phyloP scores from a whole-genome alignment of 2,329 filamentous ascomycete species.

The Pseudophaeomoniella oleicola region DNA sequence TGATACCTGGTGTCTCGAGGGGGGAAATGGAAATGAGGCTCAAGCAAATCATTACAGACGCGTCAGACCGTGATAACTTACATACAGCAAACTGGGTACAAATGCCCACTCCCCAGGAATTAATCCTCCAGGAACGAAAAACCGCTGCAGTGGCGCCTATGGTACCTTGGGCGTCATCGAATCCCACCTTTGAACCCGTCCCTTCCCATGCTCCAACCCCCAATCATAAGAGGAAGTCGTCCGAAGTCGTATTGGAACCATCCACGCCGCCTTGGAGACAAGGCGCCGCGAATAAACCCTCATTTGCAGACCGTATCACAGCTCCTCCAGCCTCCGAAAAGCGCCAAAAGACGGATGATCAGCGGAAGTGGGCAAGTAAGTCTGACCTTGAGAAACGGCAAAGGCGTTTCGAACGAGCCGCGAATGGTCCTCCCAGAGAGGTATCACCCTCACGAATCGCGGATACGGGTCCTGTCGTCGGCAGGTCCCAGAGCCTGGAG shows the following conservation, averaged over 20 bases:
- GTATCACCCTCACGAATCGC: constrained; percentile 25
- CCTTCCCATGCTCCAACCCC: constrained; percentile 7
- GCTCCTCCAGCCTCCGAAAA: constrained; percentile 34
- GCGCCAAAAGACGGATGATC: constrained; percentile 30
- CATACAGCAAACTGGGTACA: constrained; percentile 67
- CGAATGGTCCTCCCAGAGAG: constrained; percentile 23
- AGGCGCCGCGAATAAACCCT: constrained; percentile 46
- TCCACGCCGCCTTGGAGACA: constrained; percentile 58
- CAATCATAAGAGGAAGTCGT: constrained; percentile 2
- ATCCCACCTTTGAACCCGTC: constrained; percentile 9
- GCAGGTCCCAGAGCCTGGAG: constrained; percentile 69
- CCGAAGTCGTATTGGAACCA: constrained; percentile 18
- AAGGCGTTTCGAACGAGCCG: constrained; percentile 60
- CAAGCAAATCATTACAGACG: constrained; percentile 70
- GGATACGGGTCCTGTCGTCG: constrained; percentile 58
- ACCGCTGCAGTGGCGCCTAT: constrained; percentile 10
- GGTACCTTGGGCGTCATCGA: not conserved
- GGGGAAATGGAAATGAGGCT: constrained; percentile 71
- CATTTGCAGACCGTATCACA: constrained; percentile 63
- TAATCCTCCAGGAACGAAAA: constrained; percentile 59
- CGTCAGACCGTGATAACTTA: constrained; percentile 59
- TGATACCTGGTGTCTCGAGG: constrained; percentile 46
- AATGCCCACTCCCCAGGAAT: constrained; percentile 69
- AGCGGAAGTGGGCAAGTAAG: constrained; percentile 58
- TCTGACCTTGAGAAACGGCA: constrained; percentile 76